Base-by-base conservation (phyloP, 2,329 filamentous ascomycete species). In the Aspergillus flavus region DNA sequence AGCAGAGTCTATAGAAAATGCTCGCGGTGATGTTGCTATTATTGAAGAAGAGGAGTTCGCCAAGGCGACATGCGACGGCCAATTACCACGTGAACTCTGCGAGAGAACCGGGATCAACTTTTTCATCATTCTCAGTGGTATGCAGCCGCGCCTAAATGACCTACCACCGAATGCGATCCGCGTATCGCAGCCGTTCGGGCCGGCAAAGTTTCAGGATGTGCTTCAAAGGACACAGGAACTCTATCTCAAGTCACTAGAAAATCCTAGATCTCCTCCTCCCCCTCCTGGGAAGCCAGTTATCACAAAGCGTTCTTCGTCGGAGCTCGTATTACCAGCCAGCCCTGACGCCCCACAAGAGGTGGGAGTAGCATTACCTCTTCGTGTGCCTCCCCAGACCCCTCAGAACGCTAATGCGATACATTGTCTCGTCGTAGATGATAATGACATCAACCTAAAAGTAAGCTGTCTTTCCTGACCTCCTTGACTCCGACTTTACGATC, bases 401-500 rank as follows among this genome's bases (percentile, higher is more conserved):
- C 11, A 52, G n/a, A 16, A 26, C 4, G 3, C 34, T 7, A 56
- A 39, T 1, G 61, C 43, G 16, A 62, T 67, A 28, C 71, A 71
- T 61, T 69, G 79, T 14, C 69, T 81, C 5, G 69, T 81, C 14
- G 79, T 81, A 0, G 79, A 81, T 61, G 79, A 80, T 62, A 80
- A 81, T 57, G 72, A 76, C 3, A 79, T 81, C 57, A 80, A 81
- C 39, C 65, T 80, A 2, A 74, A 73, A 63, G 72, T 74, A 39
- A 23, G 64, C 48, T 9, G 3, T 6, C 1, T 50, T 16, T 7
- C 46, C 23, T 1, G 46, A 50, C 3, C 23, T 16, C 14, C 12
- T 19, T 14, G 46, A 50, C 7, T 28, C 23, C 1, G 46, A 50
- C 6, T 50, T 28, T 30, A 50, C 46, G 2, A 50, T 50, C 21